phyloP scores from a whole-genome alignment of 2,329 filamentous ascomycete genomes.

The Microdochium bolleyi region DNA sequence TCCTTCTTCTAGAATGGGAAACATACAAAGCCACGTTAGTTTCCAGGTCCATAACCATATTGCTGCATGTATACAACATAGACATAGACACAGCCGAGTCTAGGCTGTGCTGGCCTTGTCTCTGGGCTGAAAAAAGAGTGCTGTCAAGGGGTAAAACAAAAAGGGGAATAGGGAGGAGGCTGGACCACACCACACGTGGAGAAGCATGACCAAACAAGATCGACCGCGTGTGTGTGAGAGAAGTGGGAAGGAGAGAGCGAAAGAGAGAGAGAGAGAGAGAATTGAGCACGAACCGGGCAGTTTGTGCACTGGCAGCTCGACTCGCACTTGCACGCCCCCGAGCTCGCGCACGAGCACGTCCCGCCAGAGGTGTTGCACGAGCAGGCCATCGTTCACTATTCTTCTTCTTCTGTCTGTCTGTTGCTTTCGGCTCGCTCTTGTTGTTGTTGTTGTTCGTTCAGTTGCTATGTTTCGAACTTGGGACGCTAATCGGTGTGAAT shows the following conservation, averaged over 20 bases:
- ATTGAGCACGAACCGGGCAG: slow-evolving; percentile 15
- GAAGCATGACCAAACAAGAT: background rate
- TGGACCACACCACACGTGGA: too few relatives aligned
- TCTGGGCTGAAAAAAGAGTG: too few relatives aligned
- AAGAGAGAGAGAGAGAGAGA: background rate
- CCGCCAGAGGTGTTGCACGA: slow-evolving; percentile 14
- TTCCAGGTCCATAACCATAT: background rate
- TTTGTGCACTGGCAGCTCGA: slow-evolving; percentile 17
- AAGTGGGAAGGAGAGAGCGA: background rate
- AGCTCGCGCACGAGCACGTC: slow-evolving; percentile 13
- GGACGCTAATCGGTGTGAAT: too few relatives aligned
- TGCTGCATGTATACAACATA: too few relatives aligned
- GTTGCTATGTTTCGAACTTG: slow-evolving; percentile 1
- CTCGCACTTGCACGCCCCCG: slow-evolving; percentile 17
- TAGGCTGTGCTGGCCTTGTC: too few relatives aligned
- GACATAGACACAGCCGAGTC: too few relatives aligned
- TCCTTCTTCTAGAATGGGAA: background rate
- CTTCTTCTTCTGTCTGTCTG: background rate
- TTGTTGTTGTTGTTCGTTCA: background rate
- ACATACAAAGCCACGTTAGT: background rate
- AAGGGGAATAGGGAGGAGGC: too few relatives aligned
- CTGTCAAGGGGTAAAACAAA: too few relatives aligned
- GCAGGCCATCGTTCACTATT: slow-evolving; percentile 19
- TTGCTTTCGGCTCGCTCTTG: background rate
- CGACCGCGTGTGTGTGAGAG: background rate